Conservation (phyloP, 2,329 filamentous ascomycete species). For the Pseudocercospora fijiensis region DNA sequence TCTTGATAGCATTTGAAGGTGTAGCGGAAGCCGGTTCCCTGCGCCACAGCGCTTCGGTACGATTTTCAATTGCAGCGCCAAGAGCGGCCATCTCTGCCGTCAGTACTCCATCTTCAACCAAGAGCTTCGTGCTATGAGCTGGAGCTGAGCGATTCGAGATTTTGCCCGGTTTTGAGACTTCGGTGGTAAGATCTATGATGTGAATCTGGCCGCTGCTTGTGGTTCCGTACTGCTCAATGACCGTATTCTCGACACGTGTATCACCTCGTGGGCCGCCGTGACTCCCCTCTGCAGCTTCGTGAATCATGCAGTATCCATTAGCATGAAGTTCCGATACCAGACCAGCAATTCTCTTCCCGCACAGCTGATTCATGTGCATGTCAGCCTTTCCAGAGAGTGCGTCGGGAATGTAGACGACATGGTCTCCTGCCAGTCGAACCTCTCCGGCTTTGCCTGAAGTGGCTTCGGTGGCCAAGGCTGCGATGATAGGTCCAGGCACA, state of each 20-base stretch:
- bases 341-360: neutral
- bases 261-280: conserved; percentile 3
- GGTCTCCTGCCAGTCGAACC: conserved; percentile 20
- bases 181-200: neutral
- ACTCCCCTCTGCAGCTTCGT: conserved; percentile 7
- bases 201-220: conserved; percentile 6
- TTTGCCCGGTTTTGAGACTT: conserved; percentile 3
- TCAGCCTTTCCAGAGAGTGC: conserved; percentile 11
- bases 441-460: conserved; percentile 17
- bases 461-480: conserved; percentile 20
- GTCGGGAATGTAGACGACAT: conserved; percentile 23
- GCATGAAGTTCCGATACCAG: conserved; percentile 14
- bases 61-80: conserved; percentile 12
- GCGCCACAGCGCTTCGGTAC: conserved; percentile 16
- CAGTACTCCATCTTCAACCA: conserved; percentile 7
- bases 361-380: conserved; percentile 5
- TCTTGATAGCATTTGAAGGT: conserved; percentile 11
- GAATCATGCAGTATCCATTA: conserved; percentile 14
- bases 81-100: conserved; percentile 14
- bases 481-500: conserved; percentile 21
- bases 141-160: neutral
- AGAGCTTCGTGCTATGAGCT: conserved; percentile 9
- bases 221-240: conserved; percentile 13
- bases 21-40: conserved; percentile 16
- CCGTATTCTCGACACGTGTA: conserved; percentile 7